Base-by-base conservation (phyloP, 805 yeast genomes). In the Debaryomyces tyrocola region DNA sequence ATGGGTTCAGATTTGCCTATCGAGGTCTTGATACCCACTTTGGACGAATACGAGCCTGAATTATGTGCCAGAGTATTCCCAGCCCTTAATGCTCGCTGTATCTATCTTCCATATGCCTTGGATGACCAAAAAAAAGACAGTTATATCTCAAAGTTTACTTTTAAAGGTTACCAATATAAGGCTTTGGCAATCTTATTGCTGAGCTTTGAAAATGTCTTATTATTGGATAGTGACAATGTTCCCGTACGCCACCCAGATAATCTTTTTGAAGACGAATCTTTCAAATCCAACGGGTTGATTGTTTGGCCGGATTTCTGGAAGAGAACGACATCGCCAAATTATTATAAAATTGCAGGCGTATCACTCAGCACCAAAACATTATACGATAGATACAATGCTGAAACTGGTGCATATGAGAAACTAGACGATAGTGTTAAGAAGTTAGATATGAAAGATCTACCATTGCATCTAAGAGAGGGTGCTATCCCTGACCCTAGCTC, bases 251-350 rank as follows among this genome's bases (percentile, higher is more conserved):
- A 83, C 10, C 85, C 92, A 2, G 87, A 83, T 53, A 60, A 63
- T 15, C 59, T 87, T 18, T 85, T 89, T 60, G 68, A 67, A 4
- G 64, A 69, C 10, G 80, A 82, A 38, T 83, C 88, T 0, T 88
- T 78, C 64, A 72, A 48, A 24, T 59, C 66, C 11, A 63, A 67
- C 33, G 86, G 87, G 3, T 62, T 85, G 62, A 74, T 85, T 28
- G 72, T 83, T 2, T 89, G 95, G 92, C 95, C 96, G 1, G 96
- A 89, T 64, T 89, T 83, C 63, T 89, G 96, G 96, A 79, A 84
- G 63, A 76, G 96, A 53, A 82, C 91, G 6, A 87, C 91, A 1
- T 79, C 87, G 1, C 96, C 96, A 5, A 67, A 69, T 33, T 85
- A 78, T 56, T 89, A 85, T 63, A 78, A 80, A 27, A 82, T 89